Evolutionary conservation across 2,329 filamentous ascomycete genomes (phyloP), one percentile per base, ranked within the genome.

Genomic region (Ophiostoma sp.): DNA sequence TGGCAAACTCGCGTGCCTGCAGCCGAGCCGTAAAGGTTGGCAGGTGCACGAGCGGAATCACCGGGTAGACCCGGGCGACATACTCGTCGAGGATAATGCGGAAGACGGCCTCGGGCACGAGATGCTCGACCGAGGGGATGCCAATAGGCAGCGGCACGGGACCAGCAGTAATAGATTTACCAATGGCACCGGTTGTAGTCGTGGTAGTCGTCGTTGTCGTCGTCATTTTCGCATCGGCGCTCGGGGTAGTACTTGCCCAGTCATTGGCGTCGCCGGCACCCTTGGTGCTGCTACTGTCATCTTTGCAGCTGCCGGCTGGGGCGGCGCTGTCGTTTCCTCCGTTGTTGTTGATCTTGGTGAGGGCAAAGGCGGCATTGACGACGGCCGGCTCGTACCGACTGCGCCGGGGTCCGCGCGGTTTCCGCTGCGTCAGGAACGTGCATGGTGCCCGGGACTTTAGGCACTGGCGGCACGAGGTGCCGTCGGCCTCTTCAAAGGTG

Each of bases 371-470:
- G 42, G 66, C 64, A 44, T 65, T 52, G 27, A 63, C 9, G 41
- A 45, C 38, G 7, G 58, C 18, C 44, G 64, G 58, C 68, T 65
- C 66, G 18, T 55, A 72, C 68, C 72, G 70, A 67, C 71, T 73
- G 2, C 63, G 63, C 3, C 71, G 72, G 7, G 72, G 72, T 0
- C 73, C 73, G n/a, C 73, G 69, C 2, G 71, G 72, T 52, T 72
- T 73, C 18, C 72, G 71, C 18, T 69, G 65, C 1, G 70, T 72
- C n/a, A 72, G 66, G 62, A 73, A 74, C 4, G 72, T 73, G 69
- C 73, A 74, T 4, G 72, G 67, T 6, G 73, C 69, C 27, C 65
- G 58, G 38, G 68, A 66, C 38, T 71, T 68, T 11, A 68, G 64
- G 41, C 72, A 73, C 40, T 71, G 70, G 41, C 66, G 68, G 60